These are phyloP conservation scores for Lizanozyma gosingica DNA, from an alignment of 1,139 yeast genomes.

Conservation along the genomic window DNA sequence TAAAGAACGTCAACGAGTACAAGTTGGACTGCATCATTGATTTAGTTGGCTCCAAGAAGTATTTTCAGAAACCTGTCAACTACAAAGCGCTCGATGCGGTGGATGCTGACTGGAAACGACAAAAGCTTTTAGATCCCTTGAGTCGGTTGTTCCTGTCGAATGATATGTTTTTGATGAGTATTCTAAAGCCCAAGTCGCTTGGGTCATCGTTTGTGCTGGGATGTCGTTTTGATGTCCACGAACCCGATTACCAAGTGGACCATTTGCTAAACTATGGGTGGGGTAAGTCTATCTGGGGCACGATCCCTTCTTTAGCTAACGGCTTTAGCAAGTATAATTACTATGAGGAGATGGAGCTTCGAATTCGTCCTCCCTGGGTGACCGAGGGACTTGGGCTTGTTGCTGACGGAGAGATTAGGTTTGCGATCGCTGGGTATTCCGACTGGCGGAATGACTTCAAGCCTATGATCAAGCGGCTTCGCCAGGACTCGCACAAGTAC, in stretches of 20 bases:
- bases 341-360: constrained; percentile 25
- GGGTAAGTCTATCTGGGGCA: constrained; percentile 11
- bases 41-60: constrained; percentile 31
- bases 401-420: constrained; percentile 19
- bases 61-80: constrained; percentile 25
- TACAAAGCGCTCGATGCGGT: constrained; percentile 23
- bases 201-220: constrained; percentile 29
- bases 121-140: constrained; percentile 15
- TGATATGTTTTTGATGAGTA: constrained; percentile 27
- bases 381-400: constrained; percentile 23
- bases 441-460: constrained; percentile 35
- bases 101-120: constrained; percentile 21
- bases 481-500: constrained; percentile 25
- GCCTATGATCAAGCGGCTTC: constrained; percentile 16
- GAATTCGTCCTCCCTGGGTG: constrained; percentile 22
- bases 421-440: constrained; percentile 20
- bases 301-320: constrained; percentile 23
- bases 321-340: constrained; percentile 20
- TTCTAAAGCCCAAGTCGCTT: constrained; percentile 29
- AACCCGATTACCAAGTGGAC: constrained; percentile 30
- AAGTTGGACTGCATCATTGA: constrained; percentile 33
- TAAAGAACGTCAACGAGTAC: constrained; percentile 16
- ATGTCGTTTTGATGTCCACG: constrained; percentile 22
- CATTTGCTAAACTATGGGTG: constrained; percentile 15
- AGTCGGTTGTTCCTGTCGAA: constrained; percentile 18